Evolutionary conservation across 768 basidiomycete species (phyloP).

Genomic region (Rhodotorula diobovata): DNA sequence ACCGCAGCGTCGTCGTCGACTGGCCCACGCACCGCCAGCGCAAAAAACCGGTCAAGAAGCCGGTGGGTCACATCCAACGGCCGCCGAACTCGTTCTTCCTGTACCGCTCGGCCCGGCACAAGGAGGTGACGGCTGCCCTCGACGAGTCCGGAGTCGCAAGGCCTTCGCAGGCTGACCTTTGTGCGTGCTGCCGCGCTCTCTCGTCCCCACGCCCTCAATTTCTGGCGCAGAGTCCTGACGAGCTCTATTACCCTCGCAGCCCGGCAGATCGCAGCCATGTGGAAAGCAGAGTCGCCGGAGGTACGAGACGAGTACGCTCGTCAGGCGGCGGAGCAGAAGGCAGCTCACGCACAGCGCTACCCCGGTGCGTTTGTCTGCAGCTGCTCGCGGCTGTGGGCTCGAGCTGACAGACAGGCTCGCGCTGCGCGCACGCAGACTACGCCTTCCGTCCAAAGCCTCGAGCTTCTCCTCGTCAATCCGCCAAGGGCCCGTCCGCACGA

Average conservation of each 20-base stretch:
- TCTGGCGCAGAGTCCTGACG: no score
- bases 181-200: neutral
- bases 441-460: neutral
- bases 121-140: conserved; percentile 44
- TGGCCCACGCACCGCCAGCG: neutral
- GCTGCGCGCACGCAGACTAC: neutral
- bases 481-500: neutral
- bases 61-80: conserved; percentile 51
- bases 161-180: conserved; percentile 61
- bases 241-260: conserved; percentile 40
- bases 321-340: conserved; percentile 13
- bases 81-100: conserved; percentile 81
- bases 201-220: rapidly evolving
- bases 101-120: conserved; percentile 63
- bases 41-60: neutral
- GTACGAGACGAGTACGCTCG: conserved; percentile 43
- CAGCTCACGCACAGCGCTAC: conserved; percentile 15
- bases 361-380: conserved; percentile 16
- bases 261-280: conserved; percentile 59
- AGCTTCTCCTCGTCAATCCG: neutral
- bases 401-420: neutral
- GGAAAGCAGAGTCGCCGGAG: conserved; percentile 57
- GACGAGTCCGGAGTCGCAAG: conserved; percentile 48
- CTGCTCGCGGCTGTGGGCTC: rapidly evolving
- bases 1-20: neutral